Percentiles rank a stretch among this genome's conserved stretches.
These are phyloP conservation scores for Chamaenerion angustifolium DNA, from an alignment of 345 rosid species.

Conservation along the genomic window DNA sequence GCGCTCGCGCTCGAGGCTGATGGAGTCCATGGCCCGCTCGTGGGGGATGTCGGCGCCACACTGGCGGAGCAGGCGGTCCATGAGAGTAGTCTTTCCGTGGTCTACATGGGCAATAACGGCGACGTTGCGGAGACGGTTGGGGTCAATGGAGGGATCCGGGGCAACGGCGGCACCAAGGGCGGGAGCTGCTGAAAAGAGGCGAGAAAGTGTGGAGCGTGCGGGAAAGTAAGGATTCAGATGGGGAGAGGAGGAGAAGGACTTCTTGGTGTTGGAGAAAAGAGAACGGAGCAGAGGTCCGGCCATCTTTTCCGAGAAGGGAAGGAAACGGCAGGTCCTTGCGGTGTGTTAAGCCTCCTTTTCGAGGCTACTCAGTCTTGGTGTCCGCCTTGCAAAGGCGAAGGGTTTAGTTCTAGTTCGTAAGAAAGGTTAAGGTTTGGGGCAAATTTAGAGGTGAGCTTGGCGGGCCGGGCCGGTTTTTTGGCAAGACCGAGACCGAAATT, in stretches of 20 bases:
- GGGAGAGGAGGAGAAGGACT: conserved; percentile 21
- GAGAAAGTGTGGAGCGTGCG: conserved; percentile 13
- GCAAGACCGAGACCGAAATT: too few species aligned
- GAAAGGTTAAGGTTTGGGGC: too few species aligned
- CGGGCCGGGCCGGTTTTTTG: too few species aligned
- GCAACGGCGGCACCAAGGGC: conserved; percentile 23
- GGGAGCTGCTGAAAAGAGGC: conserved; percentile 39
- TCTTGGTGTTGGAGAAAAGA: conserved; percentile 43
- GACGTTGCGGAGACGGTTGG: conserved; percentile 67
- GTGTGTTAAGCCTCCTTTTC: too few species aligned
- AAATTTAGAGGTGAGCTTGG: too few species aligned
- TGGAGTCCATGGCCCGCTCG: conserved; percentile 99
- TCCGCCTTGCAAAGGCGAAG: too few species aligned
- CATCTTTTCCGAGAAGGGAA: conserved; percentile 23
- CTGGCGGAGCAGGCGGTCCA: conserved; percentile 95
- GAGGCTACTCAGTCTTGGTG: too few species aligned
- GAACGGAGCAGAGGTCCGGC: conserved; percentile 70
- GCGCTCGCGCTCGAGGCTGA: conserved; percentile 87
- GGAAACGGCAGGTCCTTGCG: conserved; percentile 6
- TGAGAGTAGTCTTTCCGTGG: conserved; percentile 94
- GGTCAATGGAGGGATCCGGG: conserved; percentile 41
- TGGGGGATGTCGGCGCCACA: conserved; percentile 97
- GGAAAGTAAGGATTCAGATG: conserved; percentile 14
- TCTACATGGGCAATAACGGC: conserved; percentile 98
- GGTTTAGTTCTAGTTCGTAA: too few species aligned